These are phyloP conservation scores for Trichoderma afroharzianum DNA, from an alignment of 2,329 filamentous ascomycete species.

Conservation along the genomic window DNA sequence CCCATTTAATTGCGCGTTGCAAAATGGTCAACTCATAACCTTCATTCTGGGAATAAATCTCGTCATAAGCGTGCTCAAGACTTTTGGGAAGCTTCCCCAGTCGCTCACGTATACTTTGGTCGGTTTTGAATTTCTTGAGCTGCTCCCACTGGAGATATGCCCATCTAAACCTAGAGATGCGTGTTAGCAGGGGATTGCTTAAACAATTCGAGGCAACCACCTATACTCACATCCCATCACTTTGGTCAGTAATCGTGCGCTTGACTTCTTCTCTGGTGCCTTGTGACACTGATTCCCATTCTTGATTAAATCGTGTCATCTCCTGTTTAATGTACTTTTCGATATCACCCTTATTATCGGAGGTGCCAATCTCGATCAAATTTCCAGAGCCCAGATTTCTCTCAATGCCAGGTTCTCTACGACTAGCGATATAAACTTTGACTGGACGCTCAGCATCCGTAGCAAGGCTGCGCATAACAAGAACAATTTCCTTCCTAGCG, in stretches of 20 bases:
- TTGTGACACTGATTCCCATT: background rate
- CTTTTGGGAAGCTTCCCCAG: background rate
- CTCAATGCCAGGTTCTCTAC: background rate
- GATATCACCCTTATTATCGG: background rate
- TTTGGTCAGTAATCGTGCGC: background rate
- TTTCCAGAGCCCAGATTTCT: background rate
- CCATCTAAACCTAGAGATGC: background rate
- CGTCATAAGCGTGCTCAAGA: background rate
- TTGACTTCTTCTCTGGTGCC: background rate
- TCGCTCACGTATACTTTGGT: background rate
- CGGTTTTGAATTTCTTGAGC: background rate
- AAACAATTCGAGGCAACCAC: too few species aligned
- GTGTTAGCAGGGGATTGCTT: background rate
- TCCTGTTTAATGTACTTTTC: background rate
- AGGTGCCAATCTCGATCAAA: background rate
- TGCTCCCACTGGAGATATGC: background rate
- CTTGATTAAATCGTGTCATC: background rate
- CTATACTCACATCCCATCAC: background rate
- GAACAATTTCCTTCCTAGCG: background rate
- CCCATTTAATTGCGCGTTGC: background rate
- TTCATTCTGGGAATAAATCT: background rate
- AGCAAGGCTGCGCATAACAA: background rate
- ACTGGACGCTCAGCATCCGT: background rate
- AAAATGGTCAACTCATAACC: background rate
- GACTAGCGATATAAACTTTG: background rate